These are phyloP conservation scores for Pseudoperonospora humuli DNA, from an alignment of 352 stramenopile species.

Conservation along the genomic window DNA sequence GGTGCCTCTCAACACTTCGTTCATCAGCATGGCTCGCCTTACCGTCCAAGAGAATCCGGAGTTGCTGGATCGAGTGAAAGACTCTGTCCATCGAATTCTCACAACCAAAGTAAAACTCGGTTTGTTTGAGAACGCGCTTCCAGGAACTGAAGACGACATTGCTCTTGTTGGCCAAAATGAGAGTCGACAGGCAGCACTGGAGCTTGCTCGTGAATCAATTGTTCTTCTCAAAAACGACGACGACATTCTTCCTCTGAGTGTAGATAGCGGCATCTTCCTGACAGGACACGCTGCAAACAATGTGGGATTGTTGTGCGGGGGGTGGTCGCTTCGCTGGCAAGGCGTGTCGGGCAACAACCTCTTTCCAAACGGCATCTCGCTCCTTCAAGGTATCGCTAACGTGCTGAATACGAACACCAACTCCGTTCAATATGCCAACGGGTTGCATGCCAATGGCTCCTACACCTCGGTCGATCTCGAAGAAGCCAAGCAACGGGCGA, in stretches of 20 bases:
- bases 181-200: slow-evolving; percentile 47
- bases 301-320: slow-evolving; percentile 63
- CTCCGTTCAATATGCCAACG: slow-evolving; percentile 43
- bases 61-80: slow-evolving; percentile 38
- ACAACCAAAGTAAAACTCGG: slow-evolving; percentile 65
- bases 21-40: slow-evolving; percentile 42
- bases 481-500: slow-evolving; percentile 19
- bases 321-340: slow-evolving; percentile 86
- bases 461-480: slow-evolving; percentile 41
- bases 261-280: slow-evolving; percentile 40
- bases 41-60: slow-evolving; percentile 30
- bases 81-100: slow-evolving; percentile 56
- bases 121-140: slow-evolving; percentile 60
- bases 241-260: slow-evolving; percentile 37
- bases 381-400: slow-evolving; percentile 49
- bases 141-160: slow-evolving; percentile 32
- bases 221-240: slow-evolving; percentile 82
- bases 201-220: slow-evolving; percentile 73
- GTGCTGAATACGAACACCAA: slow-evolving; percentile 10
- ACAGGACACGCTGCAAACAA: slow-evolving; percentile 63
- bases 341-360: slow-evolving; percentile 56
- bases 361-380: slow-evolving; percentile 54
- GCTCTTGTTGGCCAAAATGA: slow-evolving; percentile 38
- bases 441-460: slow-evolving; percentile 43
- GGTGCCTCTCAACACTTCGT: slow-evolving; percentile 48